phyloP scores from a whole-genome alignment of 2,329 filamentous ascomycete species.

The Talaromyces pinophilus region DNA sequence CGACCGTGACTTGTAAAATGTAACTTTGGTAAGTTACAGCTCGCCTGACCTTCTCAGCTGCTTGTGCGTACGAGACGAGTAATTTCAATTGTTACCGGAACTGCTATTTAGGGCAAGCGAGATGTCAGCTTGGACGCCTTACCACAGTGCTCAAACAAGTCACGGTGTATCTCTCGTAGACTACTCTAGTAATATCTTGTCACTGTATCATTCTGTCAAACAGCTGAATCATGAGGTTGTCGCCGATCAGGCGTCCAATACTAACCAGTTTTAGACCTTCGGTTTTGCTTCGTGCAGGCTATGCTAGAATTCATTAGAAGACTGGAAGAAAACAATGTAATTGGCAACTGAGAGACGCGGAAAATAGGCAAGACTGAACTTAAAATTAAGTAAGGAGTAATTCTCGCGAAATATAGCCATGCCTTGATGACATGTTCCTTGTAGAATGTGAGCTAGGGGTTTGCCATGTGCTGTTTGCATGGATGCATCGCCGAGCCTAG shows the following conservation, averaged over 20 bases:
- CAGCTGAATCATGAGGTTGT: not conserved
- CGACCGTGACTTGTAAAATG: not conserved
- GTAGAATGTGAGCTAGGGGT: not conserved
- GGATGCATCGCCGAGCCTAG: not conserved
- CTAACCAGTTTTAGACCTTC: not conserved
- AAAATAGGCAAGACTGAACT: not conserved
- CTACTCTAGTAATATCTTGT: not conserved
- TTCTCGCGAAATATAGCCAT: not conserved
- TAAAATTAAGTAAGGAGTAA: not conserved
- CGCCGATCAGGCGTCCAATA: constrained; percentile 11
- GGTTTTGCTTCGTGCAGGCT: not conserved
- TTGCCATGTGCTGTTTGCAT: not conserved
- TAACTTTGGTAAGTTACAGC: not conserved
- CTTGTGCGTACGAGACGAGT: not conserved
- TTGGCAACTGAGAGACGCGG: not conserved
- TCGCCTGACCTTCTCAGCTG: not conserved
- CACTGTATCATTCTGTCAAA: not conserved
- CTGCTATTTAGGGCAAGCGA: not conserved
- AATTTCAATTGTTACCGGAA: not conserved
- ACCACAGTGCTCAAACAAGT: not conserved
- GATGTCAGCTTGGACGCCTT: not conserved
- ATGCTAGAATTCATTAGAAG: not conserved
- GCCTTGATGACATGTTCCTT: not conserved
- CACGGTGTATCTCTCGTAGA: not conserved
- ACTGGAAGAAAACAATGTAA: not conserved